Conservation (phyloP, 2,329 filamentous ascomycete genomes). For the Colletotrichum incanum region DNA sequence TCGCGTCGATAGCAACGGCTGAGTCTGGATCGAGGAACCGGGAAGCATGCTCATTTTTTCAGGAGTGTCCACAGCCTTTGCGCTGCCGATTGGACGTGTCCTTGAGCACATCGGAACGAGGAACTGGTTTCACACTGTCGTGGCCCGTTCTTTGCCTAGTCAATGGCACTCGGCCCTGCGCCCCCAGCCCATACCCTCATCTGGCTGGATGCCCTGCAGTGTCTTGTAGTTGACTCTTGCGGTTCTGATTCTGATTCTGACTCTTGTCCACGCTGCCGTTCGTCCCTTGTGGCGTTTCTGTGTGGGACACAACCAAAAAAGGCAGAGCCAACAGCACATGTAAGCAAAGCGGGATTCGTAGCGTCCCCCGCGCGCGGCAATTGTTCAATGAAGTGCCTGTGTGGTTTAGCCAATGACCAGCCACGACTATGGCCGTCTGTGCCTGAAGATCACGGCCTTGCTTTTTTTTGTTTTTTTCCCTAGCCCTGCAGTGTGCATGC, state of each 20-base stretch:
- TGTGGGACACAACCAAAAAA: slow-evolving; percentile 15
- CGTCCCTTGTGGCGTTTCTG: slow-evolving; percentile 1
- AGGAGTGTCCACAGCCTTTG: slow-evolving; percentile 9
- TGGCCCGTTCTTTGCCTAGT: not conserved
- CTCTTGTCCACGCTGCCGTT: slow-evolving; percentile 1
- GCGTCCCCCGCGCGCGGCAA: slow-evolving; percentile 25
- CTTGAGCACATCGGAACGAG: slow-evolving; percentile 4
- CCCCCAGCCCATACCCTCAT: not conserved
- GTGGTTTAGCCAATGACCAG: slow-evolving; percentile 3
- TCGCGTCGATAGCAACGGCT: slow-evolving; percentile 16
- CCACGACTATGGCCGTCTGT: slow-evolving; percentile 7
- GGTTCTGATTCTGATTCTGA: not conserved
- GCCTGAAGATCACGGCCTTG: slow-evolving; percentile 27
- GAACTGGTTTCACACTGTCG: slow-evolving; percentile 18
- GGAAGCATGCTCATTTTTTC: not conserved
- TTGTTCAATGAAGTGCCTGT: not conserved
- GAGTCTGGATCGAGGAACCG: not conserved
- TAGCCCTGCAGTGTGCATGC: slow-evolving; percentile 24
- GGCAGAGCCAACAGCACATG: slow-evolving; percentile 3
- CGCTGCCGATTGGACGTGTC: slow-evolving; percentile 11
- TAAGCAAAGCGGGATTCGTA: not conserved
- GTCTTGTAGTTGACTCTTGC: not conserved
- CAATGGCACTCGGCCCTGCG: not conserved
- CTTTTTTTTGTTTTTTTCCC: too few species aligned
- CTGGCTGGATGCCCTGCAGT: not conserved